These are phyloP conservation scores for Rubia balearica DNA, from an alignment of 305 asterid genomes.

Conservation along the genomic window DNA sequence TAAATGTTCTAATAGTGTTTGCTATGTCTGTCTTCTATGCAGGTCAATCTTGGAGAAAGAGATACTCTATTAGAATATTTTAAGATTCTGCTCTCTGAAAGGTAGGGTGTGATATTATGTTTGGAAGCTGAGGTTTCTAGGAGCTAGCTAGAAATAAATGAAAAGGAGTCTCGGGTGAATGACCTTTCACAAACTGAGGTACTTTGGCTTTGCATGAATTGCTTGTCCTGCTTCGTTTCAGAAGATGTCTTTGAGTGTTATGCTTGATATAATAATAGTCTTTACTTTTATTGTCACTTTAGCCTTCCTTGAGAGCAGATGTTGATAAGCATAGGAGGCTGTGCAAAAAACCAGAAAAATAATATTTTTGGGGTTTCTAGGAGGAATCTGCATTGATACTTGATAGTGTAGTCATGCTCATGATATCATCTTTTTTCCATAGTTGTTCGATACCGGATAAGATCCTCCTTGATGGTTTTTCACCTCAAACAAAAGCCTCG, in stretches of 20 bases:
- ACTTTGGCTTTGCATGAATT: not conserved
- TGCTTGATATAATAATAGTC: not conserved
- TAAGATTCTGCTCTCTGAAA: conserved; percentile 33
- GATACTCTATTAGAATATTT: conserved; percentile 59
- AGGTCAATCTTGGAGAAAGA: conserved; percentile 46
- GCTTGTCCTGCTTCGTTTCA: not conserved
- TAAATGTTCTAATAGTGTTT: not conserved
- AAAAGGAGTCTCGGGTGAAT: conserved; percentile 40
- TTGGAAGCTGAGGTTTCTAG: conserved; percentile 60
- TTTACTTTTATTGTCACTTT: conserved; percentile 6
- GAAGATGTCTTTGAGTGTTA: not conserved
- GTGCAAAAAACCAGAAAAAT: too few relatives aligned
- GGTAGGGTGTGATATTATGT: conserved; percentile 20
- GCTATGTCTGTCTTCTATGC: not conserved
- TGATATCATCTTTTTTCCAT: too few relatives aligned
- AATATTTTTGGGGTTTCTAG: too few relatives aligned
- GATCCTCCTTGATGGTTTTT: too few relatives aligned
- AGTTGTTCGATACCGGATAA: too few relatives aligned
- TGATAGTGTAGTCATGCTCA: too few relatives aligned
- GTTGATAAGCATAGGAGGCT: conserved; percentile 29
- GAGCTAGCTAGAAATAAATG: conserved; percentile 26
- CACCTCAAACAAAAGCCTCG: too few relatives aligned
- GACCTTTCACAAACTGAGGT: conserved; percentile 53
- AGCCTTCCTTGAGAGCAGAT: conserved; percentile 41
- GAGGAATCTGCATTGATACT: too few relatives aligned